Evolutionary conservation across 179 eudicot genomes (phyloP).

Genomic region (Beta corolliflora): DNA sequence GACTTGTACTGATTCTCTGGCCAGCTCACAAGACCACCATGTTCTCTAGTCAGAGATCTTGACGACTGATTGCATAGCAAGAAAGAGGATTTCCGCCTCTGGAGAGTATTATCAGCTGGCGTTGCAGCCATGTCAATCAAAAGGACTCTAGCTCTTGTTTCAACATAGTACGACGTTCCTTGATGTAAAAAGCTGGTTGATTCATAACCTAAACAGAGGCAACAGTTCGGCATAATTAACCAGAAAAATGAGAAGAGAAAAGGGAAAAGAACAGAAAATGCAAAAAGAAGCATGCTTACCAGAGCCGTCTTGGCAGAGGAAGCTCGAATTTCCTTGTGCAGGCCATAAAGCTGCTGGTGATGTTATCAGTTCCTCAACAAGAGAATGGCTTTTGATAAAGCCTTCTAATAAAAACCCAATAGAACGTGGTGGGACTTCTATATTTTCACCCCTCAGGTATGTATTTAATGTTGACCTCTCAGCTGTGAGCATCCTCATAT

Average conservation of each 20-base stretch:
- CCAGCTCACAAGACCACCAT: conserved; percentile 77
- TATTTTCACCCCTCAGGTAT: conserved; percentile 69
- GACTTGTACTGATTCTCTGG: conserved; percentile 54
- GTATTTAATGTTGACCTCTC: conserved; percentile 69
- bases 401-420: conserved; percentile 86
- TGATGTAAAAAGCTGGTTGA: conserved; percentile 55
- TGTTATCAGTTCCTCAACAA: conserved; percentile 54
- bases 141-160: conserved; percentile 72
- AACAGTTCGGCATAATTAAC: neutral
- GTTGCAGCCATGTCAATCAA: conserved; percentile 57
- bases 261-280: neutral
- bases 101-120: conserved; percentile 50
- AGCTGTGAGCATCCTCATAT: conserved; percentile 69
- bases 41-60: conserved; percentile 50
- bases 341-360: conserved; percentile 72
- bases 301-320: conserved; percentile 48
- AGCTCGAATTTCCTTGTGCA: conserved; percentile 43
- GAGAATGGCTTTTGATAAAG: conserved; percentile 54
- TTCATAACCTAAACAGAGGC: conserved; percentile 35
- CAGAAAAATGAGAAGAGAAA: neutral
- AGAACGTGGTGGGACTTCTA: conserved; percentile 66
- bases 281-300: conserved; percentile 39
- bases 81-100: conserved; percentile 60
- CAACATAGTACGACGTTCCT: conserved; percentile 54
- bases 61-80: conserved; percentile 54